Percentiles rank a stretch among this genome's conserved stretches.
phyloP scores from a whole-genome alignment of 768 basidiomycete species.

The Tulasnella sp. region DNA sequence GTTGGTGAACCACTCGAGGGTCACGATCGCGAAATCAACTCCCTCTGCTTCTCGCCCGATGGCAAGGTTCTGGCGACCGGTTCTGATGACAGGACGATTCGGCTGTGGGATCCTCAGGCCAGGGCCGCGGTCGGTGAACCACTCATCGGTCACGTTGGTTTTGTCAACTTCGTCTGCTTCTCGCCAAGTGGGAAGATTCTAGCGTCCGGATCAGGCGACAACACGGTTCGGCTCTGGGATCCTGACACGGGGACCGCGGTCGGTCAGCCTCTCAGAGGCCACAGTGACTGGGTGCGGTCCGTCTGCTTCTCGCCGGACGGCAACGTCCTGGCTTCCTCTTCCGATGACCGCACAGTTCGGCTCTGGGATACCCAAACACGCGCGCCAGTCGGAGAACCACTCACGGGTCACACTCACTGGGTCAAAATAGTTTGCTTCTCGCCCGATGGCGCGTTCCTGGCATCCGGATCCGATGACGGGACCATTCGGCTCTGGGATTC shows the following conservation, averaged over 20 bases:
- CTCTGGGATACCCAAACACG: too few relatives aligned
- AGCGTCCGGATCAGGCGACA: background rate
- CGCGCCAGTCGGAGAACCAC: too few relatives aligned
- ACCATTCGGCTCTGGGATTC: background rate
- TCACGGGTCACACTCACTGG: too few relatives aligned
- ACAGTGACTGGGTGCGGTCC: background rate
- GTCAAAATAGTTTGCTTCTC: too few relatives aligned
- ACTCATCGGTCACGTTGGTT: background rate
- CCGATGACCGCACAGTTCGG: too few relatives aligned
- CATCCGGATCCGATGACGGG: too few relatives aligned
- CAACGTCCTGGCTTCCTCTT: background rate
- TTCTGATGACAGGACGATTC: too few relatives aligned
- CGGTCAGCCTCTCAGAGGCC: background rate
- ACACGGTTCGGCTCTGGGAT: background rate
- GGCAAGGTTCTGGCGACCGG: too few relatives aligned
- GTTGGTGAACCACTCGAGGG: too few relatives aligned
- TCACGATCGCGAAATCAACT: too few relatives aligned
- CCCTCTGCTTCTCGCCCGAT: too few relatives aligned
- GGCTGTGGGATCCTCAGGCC: background rate
- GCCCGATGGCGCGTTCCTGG: too few relatives aligned
- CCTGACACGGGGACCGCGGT: background rate
- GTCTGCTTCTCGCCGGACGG: background rate
- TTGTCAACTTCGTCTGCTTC: background rate
- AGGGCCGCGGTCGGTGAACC: background rate
- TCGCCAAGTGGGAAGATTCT: background rate